Base-by-base conservation (phyloP, 768 basidiomycete species). In the Suillus weaverae region DNA sequence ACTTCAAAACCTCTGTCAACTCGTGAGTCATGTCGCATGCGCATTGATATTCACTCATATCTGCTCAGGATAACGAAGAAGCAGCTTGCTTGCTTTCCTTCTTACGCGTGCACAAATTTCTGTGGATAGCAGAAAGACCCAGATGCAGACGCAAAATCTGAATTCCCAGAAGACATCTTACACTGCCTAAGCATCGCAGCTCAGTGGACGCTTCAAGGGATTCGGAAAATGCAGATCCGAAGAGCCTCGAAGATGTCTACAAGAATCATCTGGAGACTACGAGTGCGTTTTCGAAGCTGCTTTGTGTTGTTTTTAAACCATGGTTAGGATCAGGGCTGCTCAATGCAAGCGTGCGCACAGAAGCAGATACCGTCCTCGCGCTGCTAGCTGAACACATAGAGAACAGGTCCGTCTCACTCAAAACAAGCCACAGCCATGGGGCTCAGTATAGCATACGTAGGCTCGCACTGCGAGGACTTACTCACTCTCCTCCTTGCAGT, bases 211-310 rank as follows among this genome's bases (percentile, higher is more conserved):
- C 73, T 98, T 99, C 86, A 86, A 86, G 51, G 89, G 88, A 13
- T 99, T 97, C 70, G 96, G 95, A 20, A 96, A 94, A 74, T 3
- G 78, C 82, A 4, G 97, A 97, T 33, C 84, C 97, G 5, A 95
- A 94, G 81, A 91, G 89, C 56, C 79, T 98, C 60, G 97, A 99
- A 72, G 97, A 99, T 76, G 94, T 99, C 26, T 99, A 99, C 82
- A 99, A 99, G 76, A 87, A 89, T 4, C 97, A 99, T 79, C 81
- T 99, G 16, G 97, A 99, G 74, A 92, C 91, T 69, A 91, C 92
- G 9, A 84, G 95, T 89, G 73, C 69, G 85, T 39, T 62, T 36
- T 35, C 26, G 18, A 0, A 13, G 26, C 5, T 35, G 33, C 8
- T 26, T 57, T 44, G 39, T 10, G 26, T 22, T 51, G 35, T 10